Conservation (phyloP, 352 stramenopile species). For the Phytopythium kandeliae region DNA sequence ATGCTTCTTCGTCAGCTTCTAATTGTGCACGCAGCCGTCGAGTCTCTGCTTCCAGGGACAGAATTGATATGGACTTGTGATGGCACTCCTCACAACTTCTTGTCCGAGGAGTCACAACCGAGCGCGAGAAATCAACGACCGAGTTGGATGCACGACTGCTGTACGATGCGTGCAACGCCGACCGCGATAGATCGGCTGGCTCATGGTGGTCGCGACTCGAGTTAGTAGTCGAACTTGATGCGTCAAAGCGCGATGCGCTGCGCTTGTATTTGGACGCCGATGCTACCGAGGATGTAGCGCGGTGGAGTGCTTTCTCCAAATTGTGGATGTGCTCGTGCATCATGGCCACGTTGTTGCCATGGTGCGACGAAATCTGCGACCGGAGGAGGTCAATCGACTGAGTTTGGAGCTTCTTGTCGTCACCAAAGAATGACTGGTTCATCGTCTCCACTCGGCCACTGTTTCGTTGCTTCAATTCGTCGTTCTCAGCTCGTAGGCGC, state of each 20-base stretch:
- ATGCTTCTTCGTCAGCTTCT: slow-evolving; percentile 30
- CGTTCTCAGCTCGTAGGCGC: slow-evolving; percentile 47
- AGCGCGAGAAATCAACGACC: slow-evolving; percentile 27
- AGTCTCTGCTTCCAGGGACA: slow-evolving; percentile 44
- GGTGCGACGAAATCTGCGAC: slow-evolving; percentile 44
- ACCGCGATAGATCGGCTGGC: slow-evolving; percentile 15
- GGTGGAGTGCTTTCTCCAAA: slow-evolving; percentile 34
- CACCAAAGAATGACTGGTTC: slow-evolving; percentile 19
- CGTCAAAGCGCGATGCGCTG: slow-evolving; percentile 14
- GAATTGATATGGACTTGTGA: slow-evolving; percentile 18
- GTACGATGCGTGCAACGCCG: slow-evolving; percentile 14
- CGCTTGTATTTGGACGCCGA: slow-evolving; percentile 5
- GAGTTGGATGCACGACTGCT: slow-evolving; percentile 7
- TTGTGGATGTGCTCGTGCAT: slow-evolving; percentile 55
- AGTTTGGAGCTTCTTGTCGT: slow-evolving; percentile 13
- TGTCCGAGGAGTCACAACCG: slow-evolving; percentile 10
- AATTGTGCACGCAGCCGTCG: slow-evolving; percentile 39
- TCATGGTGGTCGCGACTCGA: slow-evolving; percentile 30
- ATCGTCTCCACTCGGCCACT: neutral
- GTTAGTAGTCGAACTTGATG: slow-evolving; percentile 30
- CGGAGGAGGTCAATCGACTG: slow-evolving; percentile 45
- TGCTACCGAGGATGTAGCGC: slow-evolving; percentile 1
- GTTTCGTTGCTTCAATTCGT: slow-evolving; percentile 22
- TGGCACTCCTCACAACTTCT: slow-evolving; percentile 40
- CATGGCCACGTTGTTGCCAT: slow-evolving; percentile 42